These are phyloP conservation scores for Cyclocybe cylindracea DNA, from an alignment of 768 basidiomycete genomes.

Conservation along the genomic window DNA sequence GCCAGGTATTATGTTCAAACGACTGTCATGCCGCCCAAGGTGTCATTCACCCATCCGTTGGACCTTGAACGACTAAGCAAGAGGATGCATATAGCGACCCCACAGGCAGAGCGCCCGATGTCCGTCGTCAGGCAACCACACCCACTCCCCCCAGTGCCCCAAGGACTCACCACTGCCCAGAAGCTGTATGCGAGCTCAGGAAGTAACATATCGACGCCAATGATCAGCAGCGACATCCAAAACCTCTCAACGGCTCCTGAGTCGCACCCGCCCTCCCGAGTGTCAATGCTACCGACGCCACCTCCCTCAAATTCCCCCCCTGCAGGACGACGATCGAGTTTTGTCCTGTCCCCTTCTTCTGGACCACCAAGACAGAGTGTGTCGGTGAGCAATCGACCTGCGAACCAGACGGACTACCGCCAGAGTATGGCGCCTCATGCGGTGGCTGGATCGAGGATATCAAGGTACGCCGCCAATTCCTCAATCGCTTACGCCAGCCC, in stretches of 20 bases:
- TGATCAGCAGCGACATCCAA: conserved; percentile 16
- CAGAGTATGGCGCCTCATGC: not conserved
- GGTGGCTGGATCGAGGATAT: not conserved
- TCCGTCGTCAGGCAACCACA: not conserved
- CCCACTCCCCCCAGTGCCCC: conserved; percentile 5
- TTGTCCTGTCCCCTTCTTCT: too few species aligned
- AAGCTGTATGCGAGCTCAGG: conserved; percentile 44
- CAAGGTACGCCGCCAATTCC: not conserved
- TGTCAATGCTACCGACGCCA: not conserved
- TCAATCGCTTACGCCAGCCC: not conserved
- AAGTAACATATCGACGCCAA: conserved; percentile 17
- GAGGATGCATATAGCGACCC: conserved; percentile 1
- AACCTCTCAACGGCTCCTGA: conserved; percentile 11
- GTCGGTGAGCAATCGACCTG: too few species aligned
- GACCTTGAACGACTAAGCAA: conserved; percentile 12
- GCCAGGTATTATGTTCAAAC: conserved; percentile 37
- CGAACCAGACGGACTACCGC: too few species aligned
- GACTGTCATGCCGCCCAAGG: conserved; percentile 28
- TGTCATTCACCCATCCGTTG: conserved; percentile 34
- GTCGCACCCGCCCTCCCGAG: not conserved
- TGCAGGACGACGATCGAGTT: too few species aligned
- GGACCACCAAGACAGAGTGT: too few species aligned
- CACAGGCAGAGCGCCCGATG: conserved; percentile 17
- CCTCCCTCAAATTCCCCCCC: not conserved
- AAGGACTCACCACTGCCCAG: conserved; percentile 36